Conservation (phyloP, 2,329 filamentous ascomycete genomes). For the Coniella vitis region DNA sequence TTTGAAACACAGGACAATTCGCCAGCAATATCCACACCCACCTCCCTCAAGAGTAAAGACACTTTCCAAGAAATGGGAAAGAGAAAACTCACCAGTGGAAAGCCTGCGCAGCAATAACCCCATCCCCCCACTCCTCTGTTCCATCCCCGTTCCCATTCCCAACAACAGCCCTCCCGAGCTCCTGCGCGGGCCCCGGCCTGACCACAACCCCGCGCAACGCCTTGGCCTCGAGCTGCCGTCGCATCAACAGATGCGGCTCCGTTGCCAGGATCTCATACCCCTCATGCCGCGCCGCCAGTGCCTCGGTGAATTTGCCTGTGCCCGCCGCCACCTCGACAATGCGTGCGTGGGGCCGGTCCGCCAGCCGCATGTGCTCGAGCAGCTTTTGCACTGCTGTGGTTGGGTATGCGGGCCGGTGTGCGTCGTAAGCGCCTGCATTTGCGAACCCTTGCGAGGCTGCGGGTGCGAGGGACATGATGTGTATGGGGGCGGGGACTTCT, state of each 20-base stretch:
- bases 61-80: not conserved
- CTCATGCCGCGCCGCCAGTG: slow-evolving; percentile 51
- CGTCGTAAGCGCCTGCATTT: slow-evolving; percentile 58
- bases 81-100: slow-evolving; percentile 46
- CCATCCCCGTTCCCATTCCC: no score
- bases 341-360: slow-evolving; percentile 36
- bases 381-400: slow-evolving; percentile 50
- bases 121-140: slow-evolving; percentile 52
- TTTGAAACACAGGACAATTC: no score
- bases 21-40: not conserved
- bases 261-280: slow-evolving; percentile 46
- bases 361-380: slow-evolving; percentile 47
- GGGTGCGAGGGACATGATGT: slow-evolving; percentile 18
- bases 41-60: not conserved
- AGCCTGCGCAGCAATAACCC: slow-evolving; percentile 58
- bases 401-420: slow-evolving; percentile 61
- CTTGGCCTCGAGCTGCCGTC: slow-evolving; percentile 53
- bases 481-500: no score
- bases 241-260: slow-evolving; percentile 59
- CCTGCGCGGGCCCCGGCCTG: slow-evolving; percentile 49
- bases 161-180: slow-evolving; percentile 37
- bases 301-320: slow-evolving; percentile 29
- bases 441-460: slow-evolving; percentile 52
- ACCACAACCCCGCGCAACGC: slow-evolving; percentile 47
- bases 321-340: slow-evolving; percentile 27